A percentile compares a stretch with the other conserved stretches of the same genome.
Conservation (phyloP, 2,329 filamentous ascomycete species). For the Alternaria brassicicola region DNA sequence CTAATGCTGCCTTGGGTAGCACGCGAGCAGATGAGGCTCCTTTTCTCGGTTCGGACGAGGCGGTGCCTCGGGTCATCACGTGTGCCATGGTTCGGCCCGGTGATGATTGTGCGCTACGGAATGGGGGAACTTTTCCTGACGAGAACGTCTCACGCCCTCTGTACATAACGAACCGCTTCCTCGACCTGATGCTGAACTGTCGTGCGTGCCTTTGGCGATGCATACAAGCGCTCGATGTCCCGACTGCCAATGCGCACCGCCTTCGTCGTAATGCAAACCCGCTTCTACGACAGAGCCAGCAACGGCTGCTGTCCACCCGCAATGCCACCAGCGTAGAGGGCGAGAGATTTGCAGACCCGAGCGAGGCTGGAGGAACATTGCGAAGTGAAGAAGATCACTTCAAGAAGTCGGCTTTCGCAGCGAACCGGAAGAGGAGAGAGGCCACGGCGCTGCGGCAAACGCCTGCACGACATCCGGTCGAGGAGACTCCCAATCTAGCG, state of each 20-base stretch:
- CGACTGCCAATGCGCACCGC: conserved; percentile 23
- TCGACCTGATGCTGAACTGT: conserved; percentile 52
- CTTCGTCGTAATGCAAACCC: conserved; percentile 31
- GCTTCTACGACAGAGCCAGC: conserved; percentile 21
- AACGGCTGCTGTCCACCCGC: conserved; percentile 24
- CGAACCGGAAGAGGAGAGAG: conserved; percentile 32
- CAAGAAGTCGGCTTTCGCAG: conserved; percentile 33
- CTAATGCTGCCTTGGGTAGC: conserved; percentile 8
- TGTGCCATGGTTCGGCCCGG: conserved; percentile 18
- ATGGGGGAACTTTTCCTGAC: conserved; percentile 24
- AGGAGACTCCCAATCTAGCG: conserved; percentile 26
- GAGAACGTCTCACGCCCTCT: conserved; percentile 10
- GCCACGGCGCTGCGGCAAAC: conserved; percentile 23
- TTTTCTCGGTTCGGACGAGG: not conserved
- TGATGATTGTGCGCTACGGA: conserved; percentile 9
- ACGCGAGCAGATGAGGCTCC: conserved; percentile 7
- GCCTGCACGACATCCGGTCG: not conserved
- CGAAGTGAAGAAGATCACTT: conserved; percentile 30
- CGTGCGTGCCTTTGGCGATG: conserved; percentile 53
- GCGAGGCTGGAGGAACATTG: conserved; percentile 18
- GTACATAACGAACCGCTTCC: conserved; percentile 17
- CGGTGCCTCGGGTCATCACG: conserved; percentile 20
- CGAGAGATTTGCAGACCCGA: conserved; percentile 3
- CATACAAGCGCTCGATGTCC: conserved; percentile 50
- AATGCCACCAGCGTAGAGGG: conserved; percentile 12